Evolutionary conservation across 495 filamentous ascomycete genomes (phyloP).

Genomic region (Neurospora pannonica): DNA sequence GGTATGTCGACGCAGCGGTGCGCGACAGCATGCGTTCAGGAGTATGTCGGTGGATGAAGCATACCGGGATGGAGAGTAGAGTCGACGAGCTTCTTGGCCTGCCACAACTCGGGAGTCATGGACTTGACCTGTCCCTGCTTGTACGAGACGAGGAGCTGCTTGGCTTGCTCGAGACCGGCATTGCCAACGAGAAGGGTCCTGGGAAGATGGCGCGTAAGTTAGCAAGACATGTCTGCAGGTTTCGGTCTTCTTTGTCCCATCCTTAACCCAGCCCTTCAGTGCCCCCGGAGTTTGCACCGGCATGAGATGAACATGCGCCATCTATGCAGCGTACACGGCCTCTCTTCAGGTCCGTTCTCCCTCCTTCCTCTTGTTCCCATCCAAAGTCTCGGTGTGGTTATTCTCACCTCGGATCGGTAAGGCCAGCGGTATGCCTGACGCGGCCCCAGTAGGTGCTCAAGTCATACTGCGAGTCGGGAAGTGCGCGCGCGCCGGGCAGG

Average conservation of each 20-base stretch:
- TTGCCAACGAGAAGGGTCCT: constrained; percentile 75
- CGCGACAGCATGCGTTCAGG: neutral
- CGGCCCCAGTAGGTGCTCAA: constrained; percentile 90
- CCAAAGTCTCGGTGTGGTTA: neutral
- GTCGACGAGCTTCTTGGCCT: constrained; percentile 92
- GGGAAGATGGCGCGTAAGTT: constrained; percentile 1
- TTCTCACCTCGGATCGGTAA: constrained; percentile 91
- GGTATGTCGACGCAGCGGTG: neutral
- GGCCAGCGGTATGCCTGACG: constrained; percentile 78
- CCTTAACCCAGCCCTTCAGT: neutral
- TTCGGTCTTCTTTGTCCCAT: neutral
- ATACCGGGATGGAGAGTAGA: constrained; percentile 89
- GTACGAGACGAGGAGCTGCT: constrained; percentile 64
- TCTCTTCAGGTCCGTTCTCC: neutral
- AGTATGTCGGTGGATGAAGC: constrained; percentile 36
- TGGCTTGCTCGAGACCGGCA: constrained; percentile 72
- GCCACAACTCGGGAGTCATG: constrained; percentile 90
- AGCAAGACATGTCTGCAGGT: neutral
- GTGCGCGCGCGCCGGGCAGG: constrained; percentile 73
- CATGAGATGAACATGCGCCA: neutral
- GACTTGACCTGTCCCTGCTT: constrained; percentile 64
- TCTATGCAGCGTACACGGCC: neutral
- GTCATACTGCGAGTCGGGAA: constrained; percentile 86
- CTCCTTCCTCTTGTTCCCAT: neutral
- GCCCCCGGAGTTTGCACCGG: neutral